Percentiles rank a stretch among this genome's conserved stretches.
Evolutionary conservation across 495 filamentous ascomycete species (phyloP).

Genomic region (Daldinia childiae): DNA sequence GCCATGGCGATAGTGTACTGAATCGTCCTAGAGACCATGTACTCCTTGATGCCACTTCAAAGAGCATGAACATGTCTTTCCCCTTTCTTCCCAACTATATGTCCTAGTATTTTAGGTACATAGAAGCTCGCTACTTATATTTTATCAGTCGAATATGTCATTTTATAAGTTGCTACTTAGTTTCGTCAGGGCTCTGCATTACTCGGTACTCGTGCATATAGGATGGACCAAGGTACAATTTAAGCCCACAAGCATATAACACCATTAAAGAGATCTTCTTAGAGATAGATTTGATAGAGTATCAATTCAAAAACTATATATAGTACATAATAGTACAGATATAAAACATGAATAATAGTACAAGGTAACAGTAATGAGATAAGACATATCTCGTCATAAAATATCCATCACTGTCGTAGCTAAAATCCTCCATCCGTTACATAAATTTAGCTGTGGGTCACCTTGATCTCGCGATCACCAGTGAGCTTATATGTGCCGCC

Average conservation of each 20-base stretch:
- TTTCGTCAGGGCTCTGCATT: no score
- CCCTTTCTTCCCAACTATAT: not conserved
- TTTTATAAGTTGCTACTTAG: no score
- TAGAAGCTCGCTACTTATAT: not conserved
- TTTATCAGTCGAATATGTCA: not conserved
- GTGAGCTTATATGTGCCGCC: constrained; percentile 1
- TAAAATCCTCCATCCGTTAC: not conserved
- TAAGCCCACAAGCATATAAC: no score
- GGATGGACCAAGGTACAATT: no score
- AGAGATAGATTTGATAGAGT: no score
- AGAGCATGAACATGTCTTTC: not conserved
- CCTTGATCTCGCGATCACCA: constrained; percentile 1
- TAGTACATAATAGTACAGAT: no score
- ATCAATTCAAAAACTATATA: no score
- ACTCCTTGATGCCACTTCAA: not conserved
- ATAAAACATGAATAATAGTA: not conserved
- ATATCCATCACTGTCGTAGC: not conserved
- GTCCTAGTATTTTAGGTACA: not conserved
- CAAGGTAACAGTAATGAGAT: not conserved
- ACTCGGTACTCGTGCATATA: no score
- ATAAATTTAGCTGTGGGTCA: constrained; percentile 16
- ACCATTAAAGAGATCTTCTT: no score
- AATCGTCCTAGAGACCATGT: not conserved
- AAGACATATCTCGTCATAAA: not conserved
- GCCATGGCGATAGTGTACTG: not conserved